phyloP scores from a whole-genome alignment of 2,329 filamentous ascomycete species.

The Amauroascus verrucosus region DNA sequence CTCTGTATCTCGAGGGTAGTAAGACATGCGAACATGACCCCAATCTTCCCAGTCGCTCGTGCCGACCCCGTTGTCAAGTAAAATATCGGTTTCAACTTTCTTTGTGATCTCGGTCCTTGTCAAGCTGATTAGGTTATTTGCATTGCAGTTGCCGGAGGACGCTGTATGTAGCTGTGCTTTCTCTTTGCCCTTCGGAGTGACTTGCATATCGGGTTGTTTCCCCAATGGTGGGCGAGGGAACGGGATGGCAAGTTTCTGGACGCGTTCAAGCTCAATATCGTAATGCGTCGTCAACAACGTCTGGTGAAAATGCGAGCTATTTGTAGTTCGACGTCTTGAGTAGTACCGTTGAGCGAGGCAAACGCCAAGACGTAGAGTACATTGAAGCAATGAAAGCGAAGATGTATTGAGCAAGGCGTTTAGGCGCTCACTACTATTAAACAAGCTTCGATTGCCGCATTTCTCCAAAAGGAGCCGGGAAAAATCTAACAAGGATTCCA shows the following conservation, averaged over 20 bases:
- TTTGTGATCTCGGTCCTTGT: conserved; percentile 46
- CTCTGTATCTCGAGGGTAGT: conserved; percentile 49
- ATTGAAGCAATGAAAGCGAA: conserved; percentile 65
- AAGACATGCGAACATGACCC: conserved; percentile 69
- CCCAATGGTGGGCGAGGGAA: conserved; percentile 61
- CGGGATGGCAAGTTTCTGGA: conserved; percentile 72
- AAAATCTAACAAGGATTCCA: conserved; percentile 73
- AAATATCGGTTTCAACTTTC: conserved; percentile 23
- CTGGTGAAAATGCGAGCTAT: conserved; percentile 56
- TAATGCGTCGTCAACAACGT: conserved; percentile 75
- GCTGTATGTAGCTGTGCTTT: conserved; percentile 42
- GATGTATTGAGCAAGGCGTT: conserved; percentile 84
- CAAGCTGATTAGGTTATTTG: conserved; percentile 73
- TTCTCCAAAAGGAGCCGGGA: conserved; percentile 82
- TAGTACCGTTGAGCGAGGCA: conserved; percentile 89
- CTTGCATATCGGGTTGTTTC: conserved; percentile 40
- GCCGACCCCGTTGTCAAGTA: conserved; percentile 23
- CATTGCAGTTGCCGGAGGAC: conserved; percentile 48
- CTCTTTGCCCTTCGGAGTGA: conserved; percentile 60
- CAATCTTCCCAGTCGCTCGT: conserved; percentile 58
- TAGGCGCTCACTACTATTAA: conserved; percentile 82
- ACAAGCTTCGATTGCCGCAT: conserved; percentile 92
- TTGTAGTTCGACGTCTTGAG: conserved; percentile 63
- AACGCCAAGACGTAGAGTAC: conserved; percentile 67
- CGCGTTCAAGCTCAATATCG: conserved; percentile 60